Conservation (phyloP, 108 stramenopile genomes). For the Cylindrotheca fusiformis region DNA sequence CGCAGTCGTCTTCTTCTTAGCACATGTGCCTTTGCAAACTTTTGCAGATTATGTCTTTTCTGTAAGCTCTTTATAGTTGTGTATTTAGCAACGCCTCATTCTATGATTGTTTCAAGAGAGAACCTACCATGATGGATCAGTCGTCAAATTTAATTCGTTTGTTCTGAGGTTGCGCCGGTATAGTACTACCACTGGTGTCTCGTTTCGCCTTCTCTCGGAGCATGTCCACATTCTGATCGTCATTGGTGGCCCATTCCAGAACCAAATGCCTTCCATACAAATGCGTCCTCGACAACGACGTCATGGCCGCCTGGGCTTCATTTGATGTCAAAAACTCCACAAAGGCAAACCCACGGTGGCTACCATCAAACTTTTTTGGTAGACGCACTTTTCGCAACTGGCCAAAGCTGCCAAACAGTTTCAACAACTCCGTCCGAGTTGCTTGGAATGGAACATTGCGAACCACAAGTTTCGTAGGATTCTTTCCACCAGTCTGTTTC, state of each 20-base stretch:
- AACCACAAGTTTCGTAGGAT: conserved; percentile 89
- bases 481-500: conserved; percentile 20
- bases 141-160: conserved; percentile 38
- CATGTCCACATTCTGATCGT: conserved; percentile 43
- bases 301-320: conserved; percentile 90
- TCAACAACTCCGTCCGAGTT: conserved; percentile 82
- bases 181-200: conserved; percentile 40
- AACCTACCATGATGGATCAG: no score
- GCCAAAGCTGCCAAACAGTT: conserved; percentile 93
- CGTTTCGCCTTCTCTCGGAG: conserved; percentile 77
- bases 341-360: conserved; percentile 98
- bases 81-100: no score
- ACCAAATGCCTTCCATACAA: conserved; percentile 99
- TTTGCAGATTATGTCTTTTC: no score
- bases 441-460: conserved; percentile 98
- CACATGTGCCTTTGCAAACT: no score
- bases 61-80: no score
- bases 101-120: no score
- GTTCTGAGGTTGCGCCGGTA: conserved; percentile 27
- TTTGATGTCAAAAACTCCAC: conserved; percentile 92
- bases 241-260: conserved; percentile 91
- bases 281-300: conserved; percentile 85
- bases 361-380: conserved; percentile 97
- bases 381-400: conserved; percentile 91
- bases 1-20: no score